These are phyloP conservation scores for Thuidium tamariscinum DNA, from an alignment of 225 moss, liverwort and hornwort species.

Conservation along the genomic window DNA sequence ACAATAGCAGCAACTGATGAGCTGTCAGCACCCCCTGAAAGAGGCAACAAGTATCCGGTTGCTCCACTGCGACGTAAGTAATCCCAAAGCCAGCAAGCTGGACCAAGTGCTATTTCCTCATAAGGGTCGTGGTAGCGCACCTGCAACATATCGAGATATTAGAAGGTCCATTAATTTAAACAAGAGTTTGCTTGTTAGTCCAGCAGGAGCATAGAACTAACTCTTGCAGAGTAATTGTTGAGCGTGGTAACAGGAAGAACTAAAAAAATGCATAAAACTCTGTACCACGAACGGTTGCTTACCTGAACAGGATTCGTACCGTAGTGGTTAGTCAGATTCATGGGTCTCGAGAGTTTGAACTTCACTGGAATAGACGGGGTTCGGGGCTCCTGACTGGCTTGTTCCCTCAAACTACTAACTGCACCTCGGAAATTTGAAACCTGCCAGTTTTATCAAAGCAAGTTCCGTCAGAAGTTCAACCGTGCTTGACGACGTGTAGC, in stretches of 20 bases:
- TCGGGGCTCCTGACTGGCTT: constrained; percentile 67
- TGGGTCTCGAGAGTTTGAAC: constrained; percentile 51
- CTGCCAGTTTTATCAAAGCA: constrained; percentile 12
- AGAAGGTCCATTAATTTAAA: neutral
- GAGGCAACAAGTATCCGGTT: constrained; percentile 81
- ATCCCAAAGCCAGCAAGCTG: constrained; percentile 99
- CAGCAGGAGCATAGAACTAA: neutral
- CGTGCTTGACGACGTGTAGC: neutral
- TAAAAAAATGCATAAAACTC: neutral
- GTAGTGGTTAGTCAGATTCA: constrained; percentile 24
- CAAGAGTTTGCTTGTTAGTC: neutral
- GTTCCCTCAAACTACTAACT: constrained; percentile 80
- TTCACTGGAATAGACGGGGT: constrained; percentile 59
- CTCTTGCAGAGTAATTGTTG: neutral
- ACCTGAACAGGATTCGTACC: constrained; percentile 54
- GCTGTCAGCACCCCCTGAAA: constrained; percentile 94
- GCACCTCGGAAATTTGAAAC: constrained; percentile 71
- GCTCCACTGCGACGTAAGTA: constrained; percentile 92
- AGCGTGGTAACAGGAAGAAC: neutral
- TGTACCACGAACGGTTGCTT: neutral
- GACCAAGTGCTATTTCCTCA: constrained; percentile 92
- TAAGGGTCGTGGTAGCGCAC: constrained; percentile 76
- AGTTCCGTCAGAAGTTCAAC: neutral
- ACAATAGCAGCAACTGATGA: constrained; percentile 89
- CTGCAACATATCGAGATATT: constrained; percentile 10